A percentile compares a stretch with the other conserved stretches of the same genome.
These are phyloP conservation scores for Penicillium atrosanguineum DNA, from an alignment of 495 filamentous ascomycete species.

Conservation along the genomic window DNA sequence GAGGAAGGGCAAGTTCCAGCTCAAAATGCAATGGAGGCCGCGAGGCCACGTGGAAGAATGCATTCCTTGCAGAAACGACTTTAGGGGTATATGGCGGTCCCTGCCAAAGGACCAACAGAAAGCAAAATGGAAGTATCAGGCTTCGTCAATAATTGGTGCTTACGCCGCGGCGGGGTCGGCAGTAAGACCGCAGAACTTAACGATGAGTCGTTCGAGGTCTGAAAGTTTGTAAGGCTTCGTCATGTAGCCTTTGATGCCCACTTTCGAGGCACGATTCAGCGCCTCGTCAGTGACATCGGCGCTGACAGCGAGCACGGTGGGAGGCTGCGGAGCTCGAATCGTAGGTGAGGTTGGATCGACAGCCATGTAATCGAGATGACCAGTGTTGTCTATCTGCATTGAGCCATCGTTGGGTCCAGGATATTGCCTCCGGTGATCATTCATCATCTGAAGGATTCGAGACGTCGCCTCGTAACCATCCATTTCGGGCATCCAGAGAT, in stretches of 20 bases:
- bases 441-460: slow-evolving; percentile 57
- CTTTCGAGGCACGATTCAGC: slow-evolving; percentile 58
- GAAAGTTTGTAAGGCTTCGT: slow-evolving; percentile 75
- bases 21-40: slow-evolving; percentile 4
- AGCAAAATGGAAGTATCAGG: background rate
- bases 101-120: slow-evolving; percentile 1
- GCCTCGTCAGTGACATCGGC: slow-evolving; percentile 73
- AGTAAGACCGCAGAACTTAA: slow-evolving; percentile 53
- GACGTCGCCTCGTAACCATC: slow-evolving; percentile 76
- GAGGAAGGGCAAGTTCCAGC: background rate
- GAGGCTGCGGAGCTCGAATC: slow-evolving; percentile 19
- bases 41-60: background rate
- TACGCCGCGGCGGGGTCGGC: background rate
- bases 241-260: slow-evolving; percentile 76
- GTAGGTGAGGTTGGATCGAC: slow-evolving; percentile 17
- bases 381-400: background rate
- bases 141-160: background rate
- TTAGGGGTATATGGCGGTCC: slow-evolving; percentile 17
- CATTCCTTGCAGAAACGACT: background rate
- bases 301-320: slow-evolving; percentile 67
- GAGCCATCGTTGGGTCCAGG: slow-evolving; percentile 7
- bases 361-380: slow-evolving; percentile 18
- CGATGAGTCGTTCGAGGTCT: slow-evolving; percentile 66
- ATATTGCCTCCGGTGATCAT: slow-evolving; percentile 30
- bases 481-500: slow-evolving; percentile 85